Conservation (phyloP, 306 rosid genomes). For the Lathyrus oleraceus region DNA sequence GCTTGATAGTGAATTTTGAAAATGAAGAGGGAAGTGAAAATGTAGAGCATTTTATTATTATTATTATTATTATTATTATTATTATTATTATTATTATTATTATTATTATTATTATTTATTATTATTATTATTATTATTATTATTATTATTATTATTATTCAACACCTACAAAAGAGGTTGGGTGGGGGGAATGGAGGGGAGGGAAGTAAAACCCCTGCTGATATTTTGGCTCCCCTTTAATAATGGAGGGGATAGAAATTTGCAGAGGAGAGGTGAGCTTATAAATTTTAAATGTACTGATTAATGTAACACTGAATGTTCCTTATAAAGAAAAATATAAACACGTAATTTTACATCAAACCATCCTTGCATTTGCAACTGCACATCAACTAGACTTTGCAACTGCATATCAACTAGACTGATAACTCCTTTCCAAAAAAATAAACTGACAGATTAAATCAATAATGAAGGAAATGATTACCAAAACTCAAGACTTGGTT, state of each 20-base stretch:
- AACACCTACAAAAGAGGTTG: neutral
- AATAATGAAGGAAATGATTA: conserved; percentile 44
- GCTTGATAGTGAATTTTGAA: conserved; percentile 15
- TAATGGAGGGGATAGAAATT: neutral
- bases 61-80: conserved; percentile 17
- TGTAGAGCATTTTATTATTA: conserved; percentile 15
- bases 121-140: conserved; percentile 20
- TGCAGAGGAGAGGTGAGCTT: neutral
- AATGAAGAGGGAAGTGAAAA: conserved; percentile 25
- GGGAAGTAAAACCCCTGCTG: neutral
- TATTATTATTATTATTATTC: conserved; percentile 15
- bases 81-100: conserved; percentile 13
- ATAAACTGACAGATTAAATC: conserved; percentile 25
- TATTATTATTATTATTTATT: conserved; percentile 16
- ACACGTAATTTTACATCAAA: conserved; percentile 26
- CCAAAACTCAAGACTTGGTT: conserved; percentile 99
- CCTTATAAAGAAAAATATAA: conserved; percentile 4
- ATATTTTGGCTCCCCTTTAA: neutral
- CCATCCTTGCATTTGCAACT: conserved; percentile 24
- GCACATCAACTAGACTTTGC: conserved; percentile 21
- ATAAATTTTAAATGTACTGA: neutral
- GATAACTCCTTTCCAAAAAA: conserved; percentile 27
- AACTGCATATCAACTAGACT: conserved; percentile 10
- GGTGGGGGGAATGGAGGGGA: neutral
- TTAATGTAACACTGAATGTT: neutral